Base-by-base conservation (phyloP, 2,329 filamentous ascomycete species). In the Fusarium protoensiforme region DNA sequence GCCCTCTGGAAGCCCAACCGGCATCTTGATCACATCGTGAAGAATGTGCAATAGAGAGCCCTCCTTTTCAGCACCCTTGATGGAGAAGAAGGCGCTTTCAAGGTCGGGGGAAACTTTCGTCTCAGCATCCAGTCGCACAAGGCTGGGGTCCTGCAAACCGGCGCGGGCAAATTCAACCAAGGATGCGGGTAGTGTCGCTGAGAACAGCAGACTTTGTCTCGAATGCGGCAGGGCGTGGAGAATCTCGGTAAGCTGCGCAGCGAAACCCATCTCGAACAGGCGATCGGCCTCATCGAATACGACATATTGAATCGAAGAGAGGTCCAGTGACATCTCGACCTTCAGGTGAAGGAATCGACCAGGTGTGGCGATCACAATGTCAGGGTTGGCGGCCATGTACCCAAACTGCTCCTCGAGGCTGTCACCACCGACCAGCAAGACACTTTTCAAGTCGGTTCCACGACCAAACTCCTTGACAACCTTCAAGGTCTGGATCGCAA, bases 261-360 rank as follows among this genome's bases (percentile, higher is more conserved):
- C 95, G 80, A 99, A 99, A 77, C 96, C 97, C 96, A 99, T 98
- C 81, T 99, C 96, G 82, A 99, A 99, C 22, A 99, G 87, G 62
- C 96, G 90, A 87, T 99, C 96, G 2, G 96, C 96, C 82, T 99
- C 96, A 80, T 99, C 96, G 73, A 99, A 99, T 10, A 99, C 96
- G 27, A 98, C 94, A 79, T 99, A 99, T 76, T 91, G 90, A 69
- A 99, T 92, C 5, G 94, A 97, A 1, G 92, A 94, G n/a, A 99
- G 85, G 78, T 98, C 94, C 61, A 99, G 84, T 11, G 88, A 88
- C 97, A 99, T 99, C 81, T 99, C 96, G 22, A 98, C 96, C 84
- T 98, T 97, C 73, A 99, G 84, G 87, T 99, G 96, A 75, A 99
- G 86, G 78, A 99, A 99, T 77, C 96, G 94, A 81, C 97, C 96